Percentiles rank a stretch among this genome's conserved stretches.
phyloP scores from a whole-genome alignment of 192 early-diverging fungal genomes.

The Coemansia aciculifera region DNA sequence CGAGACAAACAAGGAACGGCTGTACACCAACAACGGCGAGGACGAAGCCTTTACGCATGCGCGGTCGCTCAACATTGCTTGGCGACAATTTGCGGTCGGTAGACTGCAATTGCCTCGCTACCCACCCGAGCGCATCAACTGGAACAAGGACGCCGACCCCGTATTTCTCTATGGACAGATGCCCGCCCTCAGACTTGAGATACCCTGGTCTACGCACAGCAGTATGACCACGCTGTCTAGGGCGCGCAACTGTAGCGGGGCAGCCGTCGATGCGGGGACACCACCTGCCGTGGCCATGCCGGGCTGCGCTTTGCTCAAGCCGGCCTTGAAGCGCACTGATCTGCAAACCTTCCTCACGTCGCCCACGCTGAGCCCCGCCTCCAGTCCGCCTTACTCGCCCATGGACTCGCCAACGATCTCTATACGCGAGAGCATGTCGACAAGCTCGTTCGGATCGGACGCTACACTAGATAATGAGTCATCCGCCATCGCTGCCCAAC shows the following conservation, averaged over 20 bases:
- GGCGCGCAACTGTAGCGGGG: background rate
- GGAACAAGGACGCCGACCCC: slow-evolving; percentile 57
- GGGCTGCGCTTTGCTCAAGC: slow-evolving; percentile 27
- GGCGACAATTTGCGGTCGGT: slow-evolving; percentile 50
- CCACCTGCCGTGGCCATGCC: background rate
- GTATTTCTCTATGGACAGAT: slow-evolving; percentile 54
- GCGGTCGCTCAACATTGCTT: slow-evolving; percentile 48
- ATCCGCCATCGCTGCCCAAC: background rate
- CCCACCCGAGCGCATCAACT: slow-evolving; percentile 55
- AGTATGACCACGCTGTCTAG: background rate
- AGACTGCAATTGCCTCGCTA: slow-evolving; percentile 44
- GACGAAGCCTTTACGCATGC: slow-evolving; percentile 45
- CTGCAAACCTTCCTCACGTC: slow-evolving; percentile 52
- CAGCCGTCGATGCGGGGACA: background rate
- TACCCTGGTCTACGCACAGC: slow-evolving; percentile 43
- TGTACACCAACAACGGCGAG: slow-evolving; percentile 22
- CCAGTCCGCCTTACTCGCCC: slow-evolving; percentile 39
- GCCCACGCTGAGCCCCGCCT: slow-evolving; percentile 42
- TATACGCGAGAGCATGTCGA: slow-evolving; percentile 50
- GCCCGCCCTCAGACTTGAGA: slow-evolving; percentile 39
- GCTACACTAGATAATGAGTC: slow-evolving; percentile 35
- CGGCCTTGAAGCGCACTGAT: slow-evolving; percentile 49
- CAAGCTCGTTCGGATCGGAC: slow-evolving; percentile 48
- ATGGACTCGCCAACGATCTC: slow-evolving; percentile 46
- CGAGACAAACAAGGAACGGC: background rate